Base-by-base conservation (phyloP, 495 filamentous ascomycete genomes). In the Penicilliopsis zonata region DNA sequence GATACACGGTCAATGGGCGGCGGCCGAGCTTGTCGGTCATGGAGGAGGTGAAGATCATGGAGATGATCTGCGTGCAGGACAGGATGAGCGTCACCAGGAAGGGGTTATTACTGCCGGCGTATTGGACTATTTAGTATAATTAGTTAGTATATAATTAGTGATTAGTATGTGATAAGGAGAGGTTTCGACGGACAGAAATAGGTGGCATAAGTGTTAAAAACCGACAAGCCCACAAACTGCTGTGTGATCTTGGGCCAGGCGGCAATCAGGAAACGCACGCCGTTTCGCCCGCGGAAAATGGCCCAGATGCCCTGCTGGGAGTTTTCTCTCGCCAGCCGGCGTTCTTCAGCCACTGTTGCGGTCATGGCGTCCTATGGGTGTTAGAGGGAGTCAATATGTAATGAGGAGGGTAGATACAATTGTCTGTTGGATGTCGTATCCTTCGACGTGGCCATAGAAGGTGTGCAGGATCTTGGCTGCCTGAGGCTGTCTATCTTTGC, bases 71-170 rank as follows among this genome's bases (percentile, higher is more conserved):
- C 3, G 59, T 50, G 34, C 56, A 61, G 8, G 55, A 57, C 0
- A 59, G 42, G 16, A 64, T 64, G 13, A 61, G 37, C 0, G 57
- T 64, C 7, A 62, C 58, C 18, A 46, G 38, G 43, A 64, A 64
- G 3, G 59, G 57, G 34, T 64, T 46, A 5, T 53, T 41, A 40
- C 38, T 55, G 2, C 59, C 59, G 5, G 59, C 58, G 18, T 53
- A 43, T 47, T 64, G 59, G 34, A 64, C 49, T 53, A 16, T 30
- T n/a, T n/a, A 9, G n/a, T n/a, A n/a, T n/a, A n/a, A n/a, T n/a
- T n/a, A n/a, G n/a, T 13, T 13, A 7, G 26, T 18, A 14, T 24
- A 15, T 5, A 12, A 42, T 8, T 18, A 9, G n/a, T n/a, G n/a
- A n/a, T n/a, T n/a, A n/a, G n/a, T n/a, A n/a, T n/a, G n/a, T n/a